Conservation (phyloP, 257 asterid species). For the Jacaranda mimosifolia region DNA sequence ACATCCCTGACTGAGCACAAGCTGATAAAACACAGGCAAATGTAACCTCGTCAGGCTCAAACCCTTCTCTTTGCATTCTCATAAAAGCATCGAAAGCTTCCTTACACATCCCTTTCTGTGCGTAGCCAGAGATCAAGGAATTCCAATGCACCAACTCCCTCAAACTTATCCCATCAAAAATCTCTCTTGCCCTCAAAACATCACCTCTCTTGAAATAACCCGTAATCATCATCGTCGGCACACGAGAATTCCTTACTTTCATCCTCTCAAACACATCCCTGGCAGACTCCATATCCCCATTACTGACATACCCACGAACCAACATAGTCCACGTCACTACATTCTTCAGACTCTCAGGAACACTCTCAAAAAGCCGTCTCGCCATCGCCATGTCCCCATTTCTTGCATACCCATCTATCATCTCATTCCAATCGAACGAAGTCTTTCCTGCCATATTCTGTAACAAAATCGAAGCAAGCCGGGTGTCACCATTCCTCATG, state of each 20-base stretch:
- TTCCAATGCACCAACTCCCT: constrained; percentile 88
- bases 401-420: constrained; percentile 73
- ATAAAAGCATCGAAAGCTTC: constrained; percentile 62
- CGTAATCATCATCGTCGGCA: constrained; percentile 72
- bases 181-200: constrained; percentile 54
- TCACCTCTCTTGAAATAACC: constrained; percentile 81
- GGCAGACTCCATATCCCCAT: constrained; percentile 77
- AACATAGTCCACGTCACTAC: constrained; percentile 85
- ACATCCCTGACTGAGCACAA: constrained; percentile 75
- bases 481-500: constrained; percentile 52
- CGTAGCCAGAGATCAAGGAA: constrained; percentile 77
- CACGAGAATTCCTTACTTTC: constrained; percentile 63
- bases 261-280: constrained; percentile 60
- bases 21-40: constrained; percentile 71
- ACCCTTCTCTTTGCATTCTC: constrained; percentile 64
- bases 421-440: constrained; percentile 75
- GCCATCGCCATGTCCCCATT: constrained; percentile 66
- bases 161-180: constrained; percentile 63
- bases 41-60: constrained; percentile 82
- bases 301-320: constrained; percentile 65
- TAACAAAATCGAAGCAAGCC: constrained; percentile 53
- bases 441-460: constrained; percentile 55
- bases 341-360: constrained; percentile 62
- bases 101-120: constrained; percentile 68
- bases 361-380: constrained; percentile 58